A percentile compares a stretch with the other conserved stretches of the same genome.
These are phyloP conservation scores for Aspergillus japonicus DNA, from an alignment of 2,329 filamentous ascomycete species.

Conservation along the genomic window DNA sequence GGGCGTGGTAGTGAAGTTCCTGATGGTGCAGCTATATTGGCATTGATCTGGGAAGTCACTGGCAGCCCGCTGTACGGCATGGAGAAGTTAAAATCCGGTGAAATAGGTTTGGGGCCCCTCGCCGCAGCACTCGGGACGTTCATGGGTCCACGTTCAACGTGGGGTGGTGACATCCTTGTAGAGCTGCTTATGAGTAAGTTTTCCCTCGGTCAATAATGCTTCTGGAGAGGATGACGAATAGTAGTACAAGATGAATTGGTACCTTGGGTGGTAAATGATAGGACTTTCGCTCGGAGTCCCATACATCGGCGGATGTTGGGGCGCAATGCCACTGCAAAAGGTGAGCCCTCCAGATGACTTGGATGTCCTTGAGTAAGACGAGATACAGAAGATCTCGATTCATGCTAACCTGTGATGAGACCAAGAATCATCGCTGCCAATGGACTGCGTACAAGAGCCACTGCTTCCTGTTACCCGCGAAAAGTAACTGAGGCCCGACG, in stretches of 20 bases:
- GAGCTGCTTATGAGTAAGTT: slow-evolving; percentile 26
- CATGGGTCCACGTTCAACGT: slow-evolving; percentile 28
- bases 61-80: slow-evolving; percentile 31
- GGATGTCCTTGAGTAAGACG: background rate
- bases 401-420: slow-evolving; percentile 38
- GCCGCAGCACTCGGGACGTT: slow-evolving; percentile 27
- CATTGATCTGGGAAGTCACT: slow-evolving; percentile 28
- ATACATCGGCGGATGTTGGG: slow-evolving; percentile 32
- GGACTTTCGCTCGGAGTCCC: slow-evolving; percentile 28
- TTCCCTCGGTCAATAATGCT: slow-evolving; percentile 19
- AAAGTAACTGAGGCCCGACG: slow-evolving; percentile 31
- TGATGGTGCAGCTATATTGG: slow-evolving; percentile 32
- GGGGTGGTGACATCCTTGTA: slow-evolving; percentile 32
- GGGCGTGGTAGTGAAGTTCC: slow-evolving; percentile 31
- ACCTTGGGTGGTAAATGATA: slow-evolving; percentile 41
- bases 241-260: slow-evolving; percentile 16
- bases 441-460: slow-evolving; percentile 30
- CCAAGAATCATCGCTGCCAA: slow-evolving; percentile 33
- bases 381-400: slow-evolving; percentile 12
- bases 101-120: slow-evolving; percentile 22
- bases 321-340: slow-evolving; percentile 25
- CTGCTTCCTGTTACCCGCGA: slow-evolving; percentile 29
- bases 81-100: slow-evolving; percentile 33
- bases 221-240: slow-evolving; percentile 3
- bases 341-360: slow-evolving; percentile 25